phyloP scores from a whole-genome alignment of 495 filamentous ascomycete genomes.

The Aspergillus mulundensis region DNA sequence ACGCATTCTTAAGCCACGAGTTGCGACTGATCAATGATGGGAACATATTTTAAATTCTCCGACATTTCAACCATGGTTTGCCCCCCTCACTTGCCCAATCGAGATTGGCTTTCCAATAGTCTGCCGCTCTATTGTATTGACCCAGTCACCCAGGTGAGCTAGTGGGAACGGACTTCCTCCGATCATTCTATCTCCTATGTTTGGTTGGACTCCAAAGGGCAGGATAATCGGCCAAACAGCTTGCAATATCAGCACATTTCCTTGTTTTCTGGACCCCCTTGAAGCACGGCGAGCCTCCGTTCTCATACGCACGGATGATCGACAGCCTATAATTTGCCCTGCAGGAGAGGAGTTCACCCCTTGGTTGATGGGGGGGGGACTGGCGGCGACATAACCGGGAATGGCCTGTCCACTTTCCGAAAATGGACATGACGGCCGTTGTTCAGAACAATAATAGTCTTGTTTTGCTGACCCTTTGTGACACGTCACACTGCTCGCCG shows the following conservation, averaged over 20 bases:
- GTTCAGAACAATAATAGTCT: slow-evolving; percentile 1
- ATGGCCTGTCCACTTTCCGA: slow-evolving; percentile 5
- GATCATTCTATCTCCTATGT: background rate
- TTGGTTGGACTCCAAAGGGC: background rate
- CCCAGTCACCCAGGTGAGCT: background rate
- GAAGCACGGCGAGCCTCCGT: background rate
- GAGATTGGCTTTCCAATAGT: slow-evolving; percentile 16
- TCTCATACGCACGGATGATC: slow-evolving; percentile 14
- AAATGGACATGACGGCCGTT: slow-evolving; percentile 15
- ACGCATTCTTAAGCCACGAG: background rate
- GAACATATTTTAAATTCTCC: background rate
- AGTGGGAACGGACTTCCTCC: background rate
- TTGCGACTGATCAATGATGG: background rate
- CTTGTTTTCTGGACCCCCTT: slow-evolving; percentile 5
- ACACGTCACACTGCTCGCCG: background rate
- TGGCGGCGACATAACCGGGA: background rate
- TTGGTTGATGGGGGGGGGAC: background rate
- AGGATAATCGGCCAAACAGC: slow-evolving; percentile 1
- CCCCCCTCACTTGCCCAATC: slow-evolving; percentile 7
- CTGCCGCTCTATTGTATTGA: slow-evolving; percentile 10
- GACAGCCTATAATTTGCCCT: slow-evolving; percentile 13
- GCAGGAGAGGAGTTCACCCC: slow-evolving; percentile 12
- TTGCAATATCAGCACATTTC: background rate
- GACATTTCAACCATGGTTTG: background rate
- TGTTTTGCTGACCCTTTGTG: background rate